Conservation (phyloP, 2,329 filamentous ascomycete species). For the Trichoderma cornu-damae region DNA sequence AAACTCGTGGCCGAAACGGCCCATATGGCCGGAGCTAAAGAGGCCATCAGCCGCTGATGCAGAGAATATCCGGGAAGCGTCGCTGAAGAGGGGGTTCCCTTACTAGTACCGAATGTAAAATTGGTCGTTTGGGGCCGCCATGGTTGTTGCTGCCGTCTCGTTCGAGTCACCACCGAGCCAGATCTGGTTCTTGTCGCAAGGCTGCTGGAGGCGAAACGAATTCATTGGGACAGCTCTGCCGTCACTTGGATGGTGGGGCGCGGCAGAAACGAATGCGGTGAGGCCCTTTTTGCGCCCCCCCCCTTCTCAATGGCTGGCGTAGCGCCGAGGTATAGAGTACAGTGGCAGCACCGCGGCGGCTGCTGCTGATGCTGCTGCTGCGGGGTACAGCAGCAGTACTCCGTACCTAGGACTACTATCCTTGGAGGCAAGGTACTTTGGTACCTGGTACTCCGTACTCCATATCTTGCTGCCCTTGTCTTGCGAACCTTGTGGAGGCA, state of each 20-base stretch:
- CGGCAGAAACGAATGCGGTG: slow-evolving; percentile 17
- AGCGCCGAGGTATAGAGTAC: background rate
- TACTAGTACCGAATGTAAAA: slow-evolving; percentile 99
- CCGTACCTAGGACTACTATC: too few species aligned
- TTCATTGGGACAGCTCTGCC: background rate
- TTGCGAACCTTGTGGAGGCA: too few species aligned
- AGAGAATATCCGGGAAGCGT: background rate
- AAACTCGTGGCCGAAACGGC: slow-evolving; percentile 96
- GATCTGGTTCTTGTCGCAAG: slow-evolving; percentile 18
- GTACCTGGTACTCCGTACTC: too few species aligned
- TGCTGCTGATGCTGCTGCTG: too few species aligned
- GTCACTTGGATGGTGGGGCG: slow-evolving; percentile 23
- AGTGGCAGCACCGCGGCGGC: background rate
- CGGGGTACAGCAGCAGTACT: too few species aligned
- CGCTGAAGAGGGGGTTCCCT: background rate
- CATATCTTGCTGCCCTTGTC: too few species aligned
- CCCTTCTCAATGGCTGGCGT: background rate
- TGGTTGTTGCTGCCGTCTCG: slow-evolving; percentile 36
- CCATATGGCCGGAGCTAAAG: slow-evolving; percentile 87
- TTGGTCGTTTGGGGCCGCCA: slow-evolving; percentile 67
- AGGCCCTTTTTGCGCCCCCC: slow-evolving; percentile 8
- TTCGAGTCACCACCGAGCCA: background rate
- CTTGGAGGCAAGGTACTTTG: too few species aligned
- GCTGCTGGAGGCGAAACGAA: background rate
- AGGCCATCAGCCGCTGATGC: slow-evolving; percentile 18